These are phyloP conservation scores for Podospora comata DNA, from an alignment of 495 filamentous ascomycete species.

Conservation along the genomic window DNA sequence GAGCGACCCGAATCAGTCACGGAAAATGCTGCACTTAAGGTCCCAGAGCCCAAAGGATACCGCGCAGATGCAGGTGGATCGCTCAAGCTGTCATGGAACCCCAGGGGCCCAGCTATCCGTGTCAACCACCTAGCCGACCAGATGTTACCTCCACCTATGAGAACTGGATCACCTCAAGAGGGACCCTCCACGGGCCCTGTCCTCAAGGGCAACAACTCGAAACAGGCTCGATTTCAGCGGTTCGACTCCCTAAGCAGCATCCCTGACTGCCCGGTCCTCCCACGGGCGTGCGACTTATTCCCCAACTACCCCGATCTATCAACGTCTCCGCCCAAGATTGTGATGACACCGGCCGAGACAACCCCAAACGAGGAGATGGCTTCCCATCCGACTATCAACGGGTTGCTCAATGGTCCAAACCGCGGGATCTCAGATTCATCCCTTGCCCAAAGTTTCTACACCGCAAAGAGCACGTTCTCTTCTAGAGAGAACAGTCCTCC, in stretches of 20 bases:
- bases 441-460: background rate
- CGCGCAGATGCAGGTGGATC: slow-evolving; percentile 19
- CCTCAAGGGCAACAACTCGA: background rate
- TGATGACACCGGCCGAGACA: background rate
- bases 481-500: background rate
- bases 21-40: background rate
- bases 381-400: background rate
- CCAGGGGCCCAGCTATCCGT: background rate
- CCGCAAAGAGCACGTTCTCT: background rate
- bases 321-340: background rate
- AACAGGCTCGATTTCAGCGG: background rate
- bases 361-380: background rate
- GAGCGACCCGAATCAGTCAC: background rate
- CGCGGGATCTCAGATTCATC: background rate
- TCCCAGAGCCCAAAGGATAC: slow-evolving; percentile 5
- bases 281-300: background rate
- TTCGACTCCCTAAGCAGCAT: background rate
- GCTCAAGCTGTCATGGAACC: slow-evolving; percentile 8
- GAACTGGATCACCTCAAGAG: background rate
- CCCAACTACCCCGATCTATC: background rate
- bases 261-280: background rate
- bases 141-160: background rate
- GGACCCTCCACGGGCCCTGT: background rate
- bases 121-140: background rate
- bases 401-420: background rate